phyloP scores from a whole-genome alignment of 2,329 filamentous ascomycete species.

The Sordariomycetes sp. region DNA sequence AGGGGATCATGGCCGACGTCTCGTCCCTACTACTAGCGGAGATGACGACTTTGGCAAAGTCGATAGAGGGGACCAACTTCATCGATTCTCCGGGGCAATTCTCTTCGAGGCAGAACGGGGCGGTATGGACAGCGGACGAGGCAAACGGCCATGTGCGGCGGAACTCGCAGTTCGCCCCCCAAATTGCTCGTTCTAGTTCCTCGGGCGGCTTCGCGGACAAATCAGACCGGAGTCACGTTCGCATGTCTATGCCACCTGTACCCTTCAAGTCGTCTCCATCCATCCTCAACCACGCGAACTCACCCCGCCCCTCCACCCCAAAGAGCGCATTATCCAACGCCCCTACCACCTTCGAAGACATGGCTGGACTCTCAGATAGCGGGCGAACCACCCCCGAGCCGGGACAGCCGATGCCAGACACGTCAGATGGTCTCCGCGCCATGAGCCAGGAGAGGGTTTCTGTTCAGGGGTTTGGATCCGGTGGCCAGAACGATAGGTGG shows the following conservation, averaged over 20 bases:
- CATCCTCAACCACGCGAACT: conserved; percentile 30
- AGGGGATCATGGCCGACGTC: conserved; percentile 70
- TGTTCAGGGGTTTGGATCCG: conserved; percentile 61
- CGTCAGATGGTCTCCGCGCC: conserved; percentile 35
- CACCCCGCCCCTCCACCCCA: conserved; percentile 40
- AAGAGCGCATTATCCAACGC: conserved; percentile 30
- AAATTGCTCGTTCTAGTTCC: conserved; percentile 40
- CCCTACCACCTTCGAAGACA: conserved; percentile 33
- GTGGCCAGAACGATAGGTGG: conserved; percentile 64
- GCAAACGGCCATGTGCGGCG: conserved; percentile 30
- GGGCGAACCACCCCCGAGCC: conserved; percentile 32
- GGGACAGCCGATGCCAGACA: conserved; percentile 21
- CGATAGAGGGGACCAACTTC: conserved; percentile 59
- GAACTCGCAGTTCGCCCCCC: conserved; percentile 43
- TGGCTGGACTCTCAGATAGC: conserved; percentile 22
- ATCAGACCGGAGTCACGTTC: conserved; percentile 49
- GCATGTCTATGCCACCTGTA: conserved; percentile 76
- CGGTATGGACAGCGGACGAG: conserved; percentile 29
- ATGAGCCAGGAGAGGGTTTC: conserved; percentile 44
- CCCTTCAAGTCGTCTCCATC: conserved; percentile 30
- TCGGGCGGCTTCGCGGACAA: conserved; percentile 28
- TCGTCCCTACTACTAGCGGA: conserved; percentile 65
- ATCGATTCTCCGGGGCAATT: conserved; percentile 63
- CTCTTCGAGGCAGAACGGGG: conserved; percentile 20
- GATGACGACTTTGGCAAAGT: conserved; percentile 64